These are phyloP conservation scores for Gastrodia elata DNA, from an alignment of 106 monocot species.

Conservation along the genomic window DNA sequence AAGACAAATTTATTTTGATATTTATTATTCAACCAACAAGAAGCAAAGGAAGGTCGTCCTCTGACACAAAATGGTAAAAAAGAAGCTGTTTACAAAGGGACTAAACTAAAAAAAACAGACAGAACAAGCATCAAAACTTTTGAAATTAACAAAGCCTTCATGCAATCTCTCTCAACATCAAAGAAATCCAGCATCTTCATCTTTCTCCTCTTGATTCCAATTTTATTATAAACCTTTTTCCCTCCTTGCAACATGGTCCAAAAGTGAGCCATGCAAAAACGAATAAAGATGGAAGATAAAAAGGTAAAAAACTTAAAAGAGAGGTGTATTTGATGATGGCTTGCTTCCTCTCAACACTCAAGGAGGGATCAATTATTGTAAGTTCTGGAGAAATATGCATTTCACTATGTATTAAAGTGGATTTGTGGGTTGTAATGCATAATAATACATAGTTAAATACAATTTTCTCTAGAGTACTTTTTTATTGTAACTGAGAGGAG, in stretches of 20 bases:
- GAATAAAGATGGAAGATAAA: neutral
- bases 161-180: neutral
- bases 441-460: neutral
- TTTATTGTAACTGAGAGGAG: neutral
- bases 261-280: conserved; percentile 1
- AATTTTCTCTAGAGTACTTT: neutral
- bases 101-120: neutral
- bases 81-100: neutral
- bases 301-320: neutral
- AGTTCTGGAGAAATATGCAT: neutral
- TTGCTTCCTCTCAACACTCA: neutral
- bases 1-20: neutral
- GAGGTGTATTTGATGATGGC: neutral
- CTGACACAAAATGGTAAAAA: neutral
- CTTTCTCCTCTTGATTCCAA: neutral
- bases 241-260: conserved; percentile 1
- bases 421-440: neutral
- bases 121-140: neutral
- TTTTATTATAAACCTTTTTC: neutral
- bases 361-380: neutral
- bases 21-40: neutral
- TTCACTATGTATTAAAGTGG: neutral
- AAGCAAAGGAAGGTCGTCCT: neutral
- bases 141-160: neutral
- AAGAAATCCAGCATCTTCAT: neutral